Evolutionary conservation across 768 basidiomycete species (phyloP).

Genomic region (Lentinula lateritia): DNA sequence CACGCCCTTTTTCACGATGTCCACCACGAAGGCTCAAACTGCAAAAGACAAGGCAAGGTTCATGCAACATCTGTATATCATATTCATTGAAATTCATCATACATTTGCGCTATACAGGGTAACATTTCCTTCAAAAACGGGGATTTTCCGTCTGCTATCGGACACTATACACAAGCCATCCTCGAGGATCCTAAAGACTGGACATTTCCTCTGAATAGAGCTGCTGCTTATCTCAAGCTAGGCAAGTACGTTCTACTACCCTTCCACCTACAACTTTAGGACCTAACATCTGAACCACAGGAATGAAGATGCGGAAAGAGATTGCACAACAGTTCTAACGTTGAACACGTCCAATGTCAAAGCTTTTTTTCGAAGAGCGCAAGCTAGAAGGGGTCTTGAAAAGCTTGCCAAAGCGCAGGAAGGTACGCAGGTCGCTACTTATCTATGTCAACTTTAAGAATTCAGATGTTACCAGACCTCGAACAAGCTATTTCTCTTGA

Average conservation of each 20-base stretch:
- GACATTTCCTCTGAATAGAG: conserved; percentile 84
- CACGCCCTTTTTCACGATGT: neutral
- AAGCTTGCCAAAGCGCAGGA: conserved; percentile 52
- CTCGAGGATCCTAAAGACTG: conserved; percentile 63
- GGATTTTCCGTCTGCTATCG: conserved; percentile 74
- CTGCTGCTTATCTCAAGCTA: conserved; percentile 89
- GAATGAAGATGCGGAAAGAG: conserved; percentile 74
- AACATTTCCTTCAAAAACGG: conserved; percentile 81
- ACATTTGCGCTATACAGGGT: conserved; percentile 46
- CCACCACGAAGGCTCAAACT: neutral
- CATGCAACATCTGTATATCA: too few relatives aligned
- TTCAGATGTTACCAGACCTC: conserved; percentile 44
- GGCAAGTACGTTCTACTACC: conserved; percentile 70
- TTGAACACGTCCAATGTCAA: conserved; percentile 64
- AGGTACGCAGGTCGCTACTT: conserved; percentile 34
- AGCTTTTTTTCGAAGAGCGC: conserved; percentile 71
- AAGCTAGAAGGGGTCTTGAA: conserved; percentile 58
- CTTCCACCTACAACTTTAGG: neutral
- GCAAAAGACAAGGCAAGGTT: neutral
- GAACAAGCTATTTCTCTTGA: conserved; percentile 53
- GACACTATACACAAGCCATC: conserved; percentile 81
- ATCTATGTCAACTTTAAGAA: neutral
- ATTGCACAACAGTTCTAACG: conserved; percentile 62
- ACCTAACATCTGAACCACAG: conserved; percentile 30
- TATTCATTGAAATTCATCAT: neutral